Evolutionary conservation across 1,284 basidiomycete species (phyloP).

Genomic region (Pseudomicrostroma phylloplanum): DNA sequence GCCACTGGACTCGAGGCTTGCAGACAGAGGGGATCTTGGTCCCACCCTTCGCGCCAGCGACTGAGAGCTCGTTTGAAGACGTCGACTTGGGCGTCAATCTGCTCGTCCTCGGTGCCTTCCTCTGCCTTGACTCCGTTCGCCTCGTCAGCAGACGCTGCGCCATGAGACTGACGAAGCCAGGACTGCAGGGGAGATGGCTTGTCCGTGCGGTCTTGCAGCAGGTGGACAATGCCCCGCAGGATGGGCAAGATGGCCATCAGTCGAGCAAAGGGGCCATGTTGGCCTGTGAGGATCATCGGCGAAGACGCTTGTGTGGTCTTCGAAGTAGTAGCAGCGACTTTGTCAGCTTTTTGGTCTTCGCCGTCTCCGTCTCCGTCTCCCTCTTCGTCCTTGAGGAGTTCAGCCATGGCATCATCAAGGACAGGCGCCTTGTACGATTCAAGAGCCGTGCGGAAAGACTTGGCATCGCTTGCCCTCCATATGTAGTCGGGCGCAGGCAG

Average conservation of each 20-base stretch:
- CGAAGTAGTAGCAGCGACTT: neutral
- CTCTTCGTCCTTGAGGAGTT: constrained; percentile 21
- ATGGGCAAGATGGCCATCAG: constrained; percentile 34
- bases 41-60: constrained; percentile 39
- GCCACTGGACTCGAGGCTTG: constrained; percentile 24
- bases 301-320: neutral
- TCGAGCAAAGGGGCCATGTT: constrained; percentile 37
- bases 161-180: constrained; percentile 17
- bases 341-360: neutral
- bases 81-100: constrained; percentile 18
- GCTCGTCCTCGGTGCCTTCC: too few relatives aligned
- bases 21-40: constrained; percentile 28
- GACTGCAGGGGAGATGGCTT: constrained; percentile 21
- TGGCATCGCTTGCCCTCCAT: constrained; percentile 30
- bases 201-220: constrained; percentile 30
- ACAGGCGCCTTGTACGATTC: constrained; percentile 23
- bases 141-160: constrained; percentile 7
- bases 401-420: constrained; percentile 29
- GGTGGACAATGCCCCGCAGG: constrained; percentile 37
- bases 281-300: constrained; percentile 22
- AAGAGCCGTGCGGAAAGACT: constrained; percentile 24
- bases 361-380: constrained; percentile 4
- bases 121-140: neutral
- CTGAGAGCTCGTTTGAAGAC: constrained; percentile 29
- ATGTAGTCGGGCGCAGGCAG: constrained; percentile 31